Conservation (phyloP, 257 asterid genomes). For the Verbena officinalis region DNA sequence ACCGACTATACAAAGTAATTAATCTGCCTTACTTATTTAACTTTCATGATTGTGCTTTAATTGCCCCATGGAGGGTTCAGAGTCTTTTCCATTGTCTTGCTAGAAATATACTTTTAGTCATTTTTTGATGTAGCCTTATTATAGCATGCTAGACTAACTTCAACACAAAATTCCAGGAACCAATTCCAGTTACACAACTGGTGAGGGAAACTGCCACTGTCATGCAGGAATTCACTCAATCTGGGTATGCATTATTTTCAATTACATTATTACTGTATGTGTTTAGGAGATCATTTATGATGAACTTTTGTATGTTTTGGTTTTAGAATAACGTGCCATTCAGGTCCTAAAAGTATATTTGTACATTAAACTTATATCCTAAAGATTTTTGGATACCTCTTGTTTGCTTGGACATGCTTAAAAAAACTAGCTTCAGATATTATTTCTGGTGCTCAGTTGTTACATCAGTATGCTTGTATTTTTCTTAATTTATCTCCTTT, state of each 20-base stretch:
- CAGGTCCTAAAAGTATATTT: slow-evolving; percentile 7
- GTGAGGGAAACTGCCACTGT: slow-evolving; percentile 99
- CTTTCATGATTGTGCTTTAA: neutral
- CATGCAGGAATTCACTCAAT: slow-evolving; percentile 99
- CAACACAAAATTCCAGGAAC: slow-evolving; percentile 54
- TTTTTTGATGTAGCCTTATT: slow-evolving; percentile 18
- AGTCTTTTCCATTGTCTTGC: neutral
- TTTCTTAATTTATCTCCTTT: slow-evolving; percentile 26
- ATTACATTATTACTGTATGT: neutral
- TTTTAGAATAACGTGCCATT: slow-evolving; percentile 8
- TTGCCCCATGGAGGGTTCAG: neutral
- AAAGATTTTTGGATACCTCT: neutral
- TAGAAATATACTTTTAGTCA: slow-evolving; percentile 4
- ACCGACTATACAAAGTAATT: slow-evolving; percentile 82
- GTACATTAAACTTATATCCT: neutral
- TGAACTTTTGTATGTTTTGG: slow-evolving; percentile 19
- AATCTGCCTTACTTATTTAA: neutral
- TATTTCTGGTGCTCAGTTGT: neutral
- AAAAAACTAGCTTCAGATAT: neutral
- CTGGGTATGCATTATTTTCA: slow-evolving; percentile 63
- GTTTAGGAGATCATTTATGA: slow-evolving; percentile 8
- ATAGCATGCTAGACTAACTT: slow-evolving; percentile 23
- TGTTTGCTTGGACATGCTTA: slow-evolving; percentile 3
- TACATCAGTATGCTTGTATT: neutral
- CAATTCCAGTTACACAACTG: slow-evolving; percentile 94